Conservation (phyloP, 2,329 filamentous ascomycete species). For the Teratosphaeria viscida region DNA sequence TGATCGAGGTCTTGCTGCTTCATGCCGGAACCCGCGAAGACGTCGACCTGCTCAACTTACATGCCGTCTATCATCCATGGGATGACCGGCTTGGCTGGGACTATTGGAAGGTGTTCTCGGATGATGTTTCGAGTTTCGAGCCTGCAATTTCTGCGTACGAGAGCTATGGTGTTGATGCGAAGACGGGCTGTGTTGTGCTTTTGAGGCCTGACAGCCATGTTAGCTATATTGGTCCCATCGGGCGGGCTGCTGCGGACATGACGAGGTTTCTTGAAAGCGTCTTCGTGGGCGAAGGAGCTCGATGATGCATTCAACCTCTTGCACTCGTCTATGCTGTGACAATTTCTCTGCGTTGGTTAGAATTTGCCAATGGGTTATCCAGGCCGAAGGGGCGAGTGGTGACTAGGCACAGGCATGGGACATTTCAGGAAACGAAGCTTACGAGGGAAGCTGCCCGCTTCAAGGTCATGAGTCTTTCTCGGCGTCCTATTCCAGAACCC, state of each 20-base stretch:
- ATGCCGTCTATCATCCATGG: background rate
- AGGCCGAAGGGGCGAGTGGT: background rate
- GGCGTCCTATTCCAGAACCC: too few species aligned
- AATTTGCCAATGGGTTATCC: background rate
- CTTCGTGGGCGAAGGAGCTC: background rate
- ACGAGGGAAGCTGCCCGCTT: too few species aligned
- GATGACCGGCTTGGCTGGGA: background rate
- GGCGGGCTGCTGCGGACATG: background rate
- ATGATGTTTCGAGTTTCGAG: background rate
- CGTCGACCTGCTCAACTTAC: background rate
- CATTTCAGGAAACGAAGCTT: too few species aligned
- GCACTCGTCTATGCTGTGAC: background rate
- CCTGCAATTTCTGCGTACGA: background rate
- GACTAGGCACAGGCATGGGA: too few species aligned
- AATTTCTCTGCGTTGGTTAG: background rate
- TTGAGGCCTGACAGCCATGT: background rate
- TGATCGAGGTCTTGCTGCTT: background rate
- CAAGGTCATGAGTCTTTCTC: too few species aligned
- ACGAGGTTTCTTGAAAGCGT: background rate
- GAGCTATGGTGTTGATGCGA: background rate
- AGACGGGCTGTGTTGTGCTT: background rate
- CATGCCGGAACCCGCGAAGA: background rate
- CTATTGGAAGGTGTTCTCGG: background rate
- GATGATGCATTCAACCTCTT: background rate
- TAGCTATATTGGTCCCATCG: background rate